Evolutionary conservation across 1,284 basidiomycete species (phyloP).

Genomic region (Leccinum fuscescens): DNA sequence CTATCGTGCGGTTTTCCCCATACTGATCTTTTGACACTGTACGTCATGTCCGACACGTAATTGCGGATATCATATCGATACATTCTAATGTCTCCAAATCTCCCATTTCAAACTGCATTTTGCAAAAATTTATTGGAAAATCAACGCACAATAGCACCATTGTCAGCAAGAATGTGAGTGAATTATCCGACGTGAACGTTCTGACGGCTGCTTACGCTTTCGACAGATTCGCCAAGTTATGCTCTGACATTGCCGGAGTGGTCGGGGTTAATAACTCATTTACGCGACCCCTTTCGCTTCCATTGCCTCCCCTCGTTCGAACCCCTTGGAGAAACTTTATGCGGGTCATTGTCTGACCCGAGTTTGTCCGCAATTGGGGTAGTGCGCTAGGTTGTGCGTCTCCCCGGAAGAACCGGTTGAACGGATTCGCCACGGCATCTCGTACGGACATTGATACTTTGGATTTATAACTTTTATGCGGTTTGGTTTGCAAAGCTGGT

Average conservation of each 20-base stretch:
- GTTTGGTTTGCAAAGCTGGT: constrained; percentile 1
- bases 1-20: constrained; percentile 11
- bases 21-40: constrained; percentile 24
- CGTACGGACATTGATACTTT: neutral
- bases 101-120: constrained; percentile 1
- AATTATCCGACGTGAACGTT: constrained; percentile 6
- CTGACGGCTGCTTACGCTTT: neutral
- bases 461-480: neutral
- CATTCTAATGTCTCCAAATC: constrained; percentile 16
- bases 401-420: neutral
- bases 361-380: neutral
- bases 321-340: neutral
- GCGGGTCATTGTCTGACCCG: neutral
- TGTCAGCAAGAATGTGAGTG: constrained; percentile 68
- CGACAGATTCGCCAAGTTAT: constrained; percentile 53
- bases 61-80: constrained; percentile 16
- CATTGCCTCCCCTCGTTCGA: neutral
- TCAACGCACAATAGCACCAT: constrained; percentile 47
- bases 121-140: constrained; percentile 11
- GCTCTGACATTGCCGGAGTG: constrained; percentile 37
- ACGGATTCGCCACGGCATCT: constrained; percentile 8
- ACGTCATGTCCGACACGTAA: constrained; percentile 29
- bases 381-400: neutral
- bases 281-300: neutral
- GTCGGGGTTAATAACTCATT: neutral